phyloP scores from a whole-genome alignment of 768 basidiomycete genomes.

The Melanogaster broomeanus region DNA sequence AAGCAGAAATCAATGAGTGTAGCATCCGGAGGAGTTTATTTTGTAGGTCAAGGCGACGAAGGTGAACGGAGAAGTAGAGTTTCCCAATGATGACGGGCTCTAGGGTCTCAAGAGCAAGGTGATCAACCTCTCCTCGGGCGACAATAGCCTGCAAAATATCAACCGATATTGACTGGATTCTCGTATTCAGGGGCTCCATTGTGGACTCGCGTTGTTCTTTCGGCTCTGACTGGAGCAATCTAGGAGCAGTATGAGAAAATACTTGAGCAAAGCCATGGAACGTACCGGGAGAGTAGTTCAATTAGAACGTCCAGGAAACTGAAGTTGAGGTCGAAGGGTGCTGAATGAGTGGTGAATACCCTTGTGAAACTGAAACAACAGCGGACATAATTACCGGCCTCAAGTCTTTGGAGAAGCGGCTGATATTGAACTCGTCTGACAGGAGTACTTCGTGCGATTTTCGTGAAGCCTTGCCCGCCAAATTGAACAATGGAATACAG shows the following conservation, averaged over 20 bases:
- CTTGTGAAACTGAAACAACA: background rate
- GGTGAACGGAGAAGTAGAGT: slow-evolving; percentile 73
- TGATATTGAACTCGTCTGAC: slow-evolving; percentile 67
- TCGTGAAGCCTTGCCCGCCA: slow-evolving; percentile 87
- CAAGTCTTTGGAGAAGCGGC: slow-evolving; percentile 61
- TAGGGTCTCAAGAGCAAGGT: slow-evolving; percentile 56
- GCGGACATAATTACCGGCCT: slow-evolving; percentile 46
- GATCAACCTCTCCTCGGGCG: slow-evolving; percentile 78
- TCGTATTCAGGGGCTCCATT: slow-evolving; percentile 63
- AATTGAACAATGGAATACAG: slow-evolving; percentile 78
- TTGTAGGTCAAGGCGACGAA: slow-evolving; percentile 76
- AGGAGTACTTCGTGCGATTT: slow-evolving; percentile 63
- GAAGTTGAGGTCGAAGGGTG: slow-evolving; percentile 50
- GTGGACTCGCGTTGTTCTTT: slow-evolving; percentile 42
- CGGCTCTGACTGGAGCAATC: slow-evolving; percentile 81
- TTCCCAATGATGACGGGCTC: slow-evolving; percentile 75
- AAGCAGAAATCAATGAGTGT: slow-evolving; percentile 79
- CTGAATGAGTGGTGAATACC: slow-evolving; percentile 10
- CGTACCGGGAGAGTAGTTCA: slow-evolving; percentile 72
- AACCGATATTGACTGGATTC: slow-evolving; percentile 72
- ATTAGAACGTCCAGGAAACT: slow-evolving; percentile 80
- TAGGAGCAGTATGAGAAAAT: slow-evolving; percentile 30
- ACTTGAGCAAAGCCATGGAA: background rate
- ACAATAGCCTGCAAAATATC: slow-evolving; percentile 85
- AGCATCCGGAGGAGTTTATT: slow-evolving; percentile 92